Evolutionary conservation across 2,329 filamentous ascomycete species (phyloP).

Genomic region (Cordyceps javanica): DNA sequence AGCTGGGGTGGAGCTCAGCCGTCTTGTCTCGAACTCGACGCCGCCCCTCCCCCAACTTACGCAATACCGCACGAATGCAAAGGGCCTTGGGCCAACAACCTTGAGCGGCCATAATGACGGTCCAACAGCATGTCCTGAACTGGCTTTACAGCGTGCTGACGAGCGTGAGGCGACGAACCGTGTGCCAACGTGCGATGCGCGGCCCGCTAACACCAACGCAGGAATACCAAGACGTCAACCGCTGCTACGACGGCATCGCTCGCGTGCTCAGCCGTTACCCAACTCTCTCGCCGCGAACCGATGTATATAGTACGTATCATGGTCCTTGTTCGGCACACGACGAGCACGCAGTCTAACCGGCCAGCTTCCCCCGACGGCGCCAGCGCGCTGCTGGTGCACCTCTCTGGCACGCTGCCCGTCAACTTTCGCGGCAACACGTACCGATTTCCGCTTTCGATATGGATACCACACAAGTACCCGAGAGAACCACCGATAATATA

Average conservation of each 20-base stretch:
- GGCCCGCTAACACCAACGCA: slow-evolving; percentile 32
- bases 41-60: background rate
- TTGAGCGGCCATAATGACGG: slow-evolving; percentile 45
- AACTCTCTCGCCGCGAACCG: slow-evolving; percentile 76
- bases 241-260: slow-evolving; percentile 87
- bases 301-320: slow-evolving; percentile 75
- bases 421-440: slow-evolving; percentile 84
- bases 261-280: slow-evolving; percentile 74
- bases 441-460: slow-evolving; percentile 85
- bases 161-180: slow-evolving; percentile 44
- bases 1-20: background rate
- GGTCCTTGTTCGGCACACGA: no score
- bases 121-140: slow-evolving; percentile 84
- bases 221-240: slow-evolving; percentile 91
- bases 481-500: slow-evolving; percentile 80
- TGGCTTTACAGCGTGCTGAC: slow-evolving; percentile 92
- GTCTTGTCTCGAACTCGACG: background rate
- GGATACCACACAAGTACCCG: slow-evolving; percentile 89
- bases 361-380: slow-evolving; percentile 82
- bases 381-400: slow-evolving; percentile 78
- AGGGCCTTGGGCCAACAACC: background rate
- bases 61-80: slow-evolving; percentile 2
- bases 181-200: background rate
- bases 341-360: slow-evolving; percentile 18
- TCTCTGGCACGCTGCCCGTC: slow-evolving; percentile 86